Conservation (phyloP, 2,329 filamentous ascomycete species). For the Neospermospora avenae region DNA sequence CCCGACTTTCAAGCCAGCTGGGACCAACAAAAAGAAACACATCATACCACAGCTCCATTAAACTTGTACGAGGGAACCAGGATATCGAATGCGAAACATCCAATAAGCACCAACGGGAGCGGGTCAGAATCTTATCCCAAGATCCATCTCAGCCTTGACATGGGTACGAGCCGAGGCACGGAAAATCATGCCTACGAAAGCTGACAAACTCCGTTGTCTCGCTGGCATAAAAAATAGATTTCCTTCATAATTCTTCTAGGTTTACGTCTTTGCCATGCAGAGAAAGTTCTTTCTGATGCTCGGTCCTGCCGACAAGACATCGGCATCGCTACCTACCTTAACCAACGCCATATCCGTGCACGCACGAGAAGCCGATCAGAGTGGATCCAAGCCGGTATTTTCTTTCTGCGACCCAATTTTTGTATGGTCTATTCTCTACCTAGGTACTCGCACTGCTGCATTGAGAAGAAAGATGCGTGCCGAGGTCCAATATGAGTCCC, state of each 20-base stretch:
- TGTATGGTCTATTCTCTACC: neutral
- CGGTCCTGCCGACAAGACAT: neutral
- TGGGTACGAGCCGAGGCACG: neutral
- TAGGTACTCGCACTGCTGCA: neutral
- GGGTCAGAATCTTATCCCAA: neutral
- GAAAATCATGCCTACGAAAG: neutral
- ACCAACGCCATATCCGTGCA: neutral
- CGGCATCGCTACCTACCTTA: neutral
- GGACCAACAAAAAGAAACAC: neutral
- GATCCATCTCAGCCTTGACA: neutral
- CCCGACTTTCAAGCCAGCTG: neutral
- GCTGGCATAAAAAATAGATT: neutral
- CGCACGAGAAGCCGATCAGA: neutral
- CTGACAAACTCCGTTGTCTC: neutral
- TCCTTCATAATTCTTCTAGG: too few relatives aligned
- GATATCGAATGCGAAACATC: neutral
- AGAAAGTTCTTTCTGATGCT: too few relatives aligned
- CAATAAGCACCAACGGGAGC: neutral
- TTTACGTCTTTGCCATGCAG: too few relatives aligned
- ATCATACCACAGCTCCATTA: neutral
- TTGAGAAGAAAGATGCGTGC: neutral
- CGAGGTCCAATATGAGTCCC: neutral
- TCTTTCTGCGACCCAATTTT: neutral
- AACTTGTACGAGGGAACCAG: neutral
- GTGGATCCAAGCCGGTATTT: neutral